Percentiles rank a stretch among this genome's conserved stretches.
These are phyloP conservation scores for Petasospora fabianii DNA, from an alignment of 1,139 yeast genomes.

Conservation along the genomic window DNA sequence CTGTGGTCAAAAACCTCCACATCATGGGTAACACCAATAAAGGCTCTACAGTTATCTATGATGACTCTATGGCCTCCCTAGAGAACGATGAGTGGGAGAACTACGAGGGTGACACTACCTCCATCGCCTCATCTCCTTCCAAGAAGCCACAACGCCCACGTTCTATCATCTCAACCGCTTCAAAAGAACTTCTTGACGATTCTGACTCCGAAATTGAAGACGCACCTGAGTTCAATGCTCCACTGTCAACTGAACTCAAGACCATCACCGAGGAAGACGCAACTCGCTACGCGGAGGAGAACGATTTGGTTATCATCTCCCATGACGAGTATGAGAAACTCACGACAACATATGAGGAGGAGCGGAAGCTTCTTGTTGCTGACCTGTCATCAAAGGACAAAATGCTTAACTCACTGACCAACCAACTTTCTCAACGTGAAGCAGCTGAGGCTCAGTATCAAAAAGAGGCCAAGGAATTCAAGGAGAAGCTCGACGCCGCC, in stretches of 20 bases:
- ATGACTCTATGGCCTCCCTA: constrained; percentile 20
- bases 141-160: constrained; percentile 18
- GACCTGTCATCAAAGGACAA: not conserved
- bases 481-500: constrained; percentile 9
- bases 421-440: constrained; percentile 6
- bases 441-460: constrained; percentile 2
- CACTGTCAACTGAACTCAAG: constrained; percentile 24
- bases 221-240: constrained; percentile 15
- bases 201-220: constrained; percentile 25
- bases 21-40: constrained; percentile 23
- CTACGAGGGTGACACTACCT: constrained; percentile 23
- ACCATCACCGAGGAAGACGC: constrained; percentile 36
- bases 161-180: constrained; percentile 13
- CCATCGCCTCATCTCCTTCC: constrained; percentile 15
- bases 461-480: constrained; percentile 11
- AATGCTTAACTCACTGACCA: not conserved
- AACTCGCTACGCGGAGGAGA: constrained; percentile 46
- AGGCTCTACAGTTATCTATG: constrained; percentile 22
- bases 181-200: constrained; percentile 21
- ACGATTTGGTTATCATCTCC: constrained; percentile 49
- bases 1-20: constrained; percentile 17
- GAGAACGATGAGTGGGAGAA: constrained; percentile 32
- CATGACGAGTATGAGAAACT: constrained; percentile 36
- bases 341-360: constrained; percentile 1
- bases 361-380: not conserved